Percentiles rank a stretch among this genome's conserved stretches.
phyloP scores from a whole-genome alignment of 2,329 filamentous ascomycete species.

The Sordariomycetes sp. region DNA sequence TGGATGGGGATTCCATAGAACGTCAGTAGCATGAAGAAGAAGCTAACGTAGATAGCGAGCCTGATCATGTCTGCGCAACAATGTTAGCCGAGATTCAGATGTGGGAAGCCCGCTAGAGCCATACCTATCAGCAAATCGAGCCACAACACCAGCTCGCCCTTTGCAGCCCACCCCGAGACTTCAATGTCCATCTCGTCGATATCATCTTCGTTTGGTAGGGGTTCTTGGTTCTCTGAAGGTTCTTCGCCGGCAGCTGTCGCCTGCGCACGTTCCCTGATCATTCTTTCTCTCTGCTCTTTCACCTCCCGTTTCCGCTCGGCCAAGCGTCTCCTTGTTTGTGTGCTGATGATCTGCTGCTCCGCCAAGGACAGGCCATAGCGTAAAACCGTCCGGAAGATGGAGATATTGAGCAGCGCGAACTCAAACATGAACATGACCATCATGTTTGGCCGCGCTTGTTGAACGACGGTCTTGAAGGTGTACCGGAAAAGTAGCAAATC shows the following conservation, averaged over 20 bases:
- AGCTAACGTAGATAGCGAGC: slow-evolving; percentile 77
- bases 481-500: slow-evolving; percentile 75
- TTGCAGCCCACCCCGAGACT: slow-evolving; percentile 91
- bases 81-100: neutral
- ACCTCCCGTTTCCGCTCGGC: slow-evolving; percentile 61
- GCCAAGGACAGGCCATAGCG: slow-evolving; percentile 72
- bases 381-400: slow-evolving; percentile 67
- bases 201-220: slow-evolving; percentile 59
- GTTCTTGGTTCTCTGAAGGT: slow-evolving; percentile 36
- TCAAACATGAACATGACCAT: slow-evolving; percentile 99
- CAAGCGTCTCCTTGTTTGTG: slow-evolving; percentile 63
- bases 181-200: slow-evolving; percentile 92
- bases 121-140: slow-evolving; percentile 75
- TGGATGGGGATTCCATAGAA: slow-evolving; percentile 97
- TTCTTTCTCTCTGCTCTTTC: slow-evolving; percentile 44
- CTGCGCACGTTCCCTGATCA: slow-evolving; percentile 37
- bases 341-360: slow-evolving; percentile 66
- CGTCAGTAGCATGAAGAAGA: slow-evolving; percentile 85
- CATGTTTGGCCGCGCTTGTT: slow-evolving; percentile 88
- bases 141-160: slow-evolving; percentile 85
- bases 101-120: slow-evolving; percentile 11
- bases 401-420: slow-evolving; percentile 78
- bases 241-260: slow-evolving; percentile 47
- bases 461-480: slow-evolving; percentile 71
- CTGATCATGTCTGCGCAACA: slow-evolving; percentile 70